Conservation (phyloP, 495 filamentous ascomycete genomes). For the Chlorociboria aeruginascens region DNA sequence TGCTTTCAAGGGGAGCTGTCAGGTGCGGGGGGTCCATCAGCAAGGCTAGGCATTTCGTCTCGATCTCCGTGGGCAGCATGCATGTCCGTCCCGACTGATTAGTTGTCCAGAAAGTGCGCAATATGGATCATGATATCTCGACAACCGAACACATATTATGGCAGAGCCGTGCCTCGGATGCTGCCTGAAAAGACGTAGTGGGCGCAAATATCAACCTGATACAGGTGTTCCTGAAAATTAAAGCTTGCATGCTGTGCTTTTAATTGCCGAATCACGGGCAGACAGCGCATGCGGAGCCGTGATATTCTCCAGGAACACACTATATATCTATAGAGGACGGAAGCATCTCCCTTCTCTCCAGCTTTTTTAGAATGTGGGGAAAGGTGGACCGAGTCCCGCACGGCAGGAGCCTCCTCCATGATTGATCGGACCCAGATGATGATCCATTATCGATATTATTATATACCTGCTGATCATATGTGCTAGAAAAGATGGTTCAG, state of each 20-base stretch:
- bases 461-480: too few species aligned
- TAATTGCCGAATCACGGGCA: conserved; percentile 1
- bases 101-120: neutral
- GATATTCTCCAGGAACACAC: conserved; percentile 5
- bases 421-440: too few species aligned
- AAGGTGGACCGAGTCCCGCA: neutral
- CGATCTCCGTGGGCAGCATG: conserved; percentile 6
- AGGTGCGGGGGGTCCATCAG: neutral
- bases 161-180: neutral
- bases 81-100: neutral
- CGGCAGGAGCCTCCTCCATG: neutral
- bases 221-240: conserved; percentile 9
- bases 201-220: conserved; percentile 10
- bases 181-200: too few species aligned
- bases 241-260: conserved; percentile 5
- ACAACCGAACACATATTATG: neutral
- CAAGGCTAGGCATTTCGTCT: conserved; percentile 7
- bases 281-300: neutral
- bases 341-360: conserved; percentile 1
- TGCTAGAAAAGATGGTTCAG: too few species aligned
- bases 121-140: conserved; percentile 1
- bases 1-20: neutral
- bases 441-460: too few species aligned
- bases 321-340: conserved; percentile 6
- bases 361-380: conserved; percentile 5